A percentile compares a stretch with the other conserved stretches of the same genome.
Evolutionary conservation across 1,284 basidiomycete genomes (phyloP).

Genomic region (Porogramme epimiltina): DNA sequence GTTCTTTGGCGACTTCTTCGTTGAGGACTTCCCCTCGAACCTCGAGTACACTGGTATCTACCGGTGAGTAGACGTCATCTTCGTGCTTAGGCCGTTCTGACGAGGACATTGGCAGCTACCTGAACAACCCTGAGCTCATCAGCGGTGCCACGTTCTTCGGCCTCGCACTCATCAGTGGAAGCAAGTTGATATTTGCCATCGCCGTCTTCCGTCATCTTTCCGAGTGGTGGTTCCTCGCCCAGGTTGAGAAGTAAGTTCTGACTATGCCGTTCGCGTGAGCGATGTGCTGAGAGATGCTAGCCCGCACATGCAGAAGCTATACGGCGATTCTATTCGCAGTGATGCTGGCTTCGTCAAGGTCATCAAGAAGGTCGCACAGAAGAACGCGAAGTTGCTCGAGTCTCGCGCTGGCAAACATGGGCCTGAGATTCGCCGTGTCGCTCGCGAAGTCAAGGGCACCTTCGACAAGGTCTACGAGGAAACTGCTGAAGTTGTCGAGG

Average conservation of each 20-base stretch:
- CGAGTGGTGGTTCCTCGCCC: constrained; percentile 91
- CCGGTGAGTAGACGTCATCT: no score
- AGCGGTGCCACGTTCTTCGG: constrained; percentile 96
- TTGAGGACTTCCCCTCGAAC: constrained; percentile 89
- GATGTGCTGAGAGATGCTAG: constrained; percentile 43
- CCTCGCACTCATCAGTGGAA: constrained; percentile 87
- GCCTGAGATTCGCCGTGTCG: constrained; percentile 78
- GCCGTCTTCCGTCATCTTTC: constrained; percentile 84
- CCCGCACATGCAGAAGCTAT: constrained; percentile 96
- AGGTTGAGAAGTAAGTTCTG: constrained; percentile 81
- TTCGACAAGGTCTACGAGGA: constrained; percentile 96
- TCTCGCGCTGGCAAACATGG: constrained; percentile 68
- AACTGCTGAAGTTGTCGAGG: constrained; percentile 88
- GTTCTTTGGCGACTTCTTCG: constrained; percentile 99
- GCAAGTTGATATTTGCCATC: constrained; percentile 83
- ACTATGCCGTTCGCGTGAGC: neutral
- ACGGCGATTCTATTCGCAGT: constrained; percentile 89
- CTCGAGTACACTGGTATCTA: constrained; percentile 97
- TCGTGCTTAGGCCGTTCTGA: no score
- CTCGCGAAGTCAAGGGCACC: constrained; percentile 88
- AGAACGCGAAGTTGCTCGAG: constrained; percentile 75
- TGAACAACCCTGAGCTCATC: constrained; percentile 97
- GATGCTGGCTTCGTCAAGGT: constrained; percentile 98
- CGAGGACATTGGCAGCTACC: constrained; percentile 52
- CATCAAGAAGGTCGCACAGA: constrained; percentile 86